Evolutionary conservation across 129 eudicot genomes (phyloP).

Genomic region (Flaveria linearis): DNA sequence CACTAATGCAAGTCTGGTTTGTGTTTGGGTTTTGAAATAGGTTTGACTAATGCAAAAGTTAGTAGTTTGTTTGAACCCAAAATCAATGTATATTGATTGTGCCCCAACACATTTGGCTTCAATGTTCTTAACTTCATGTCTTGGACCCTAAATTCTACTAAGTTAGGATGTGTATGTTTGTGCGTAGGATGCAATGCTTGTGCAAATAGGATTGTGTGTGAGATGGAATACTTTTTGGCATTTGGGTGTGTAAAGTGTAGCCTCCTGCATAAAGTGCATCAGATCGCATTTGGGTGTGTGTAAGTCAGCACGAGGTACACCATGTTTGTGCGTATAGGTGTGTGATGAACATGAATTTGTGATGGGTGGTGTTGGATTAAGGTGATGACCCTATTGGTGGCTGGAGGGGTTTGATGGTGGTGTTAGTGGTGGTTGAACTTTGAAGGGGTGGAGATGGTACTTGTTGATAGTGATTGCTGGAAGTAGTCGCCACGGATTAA

Average conservation of each 20-base stretch:
- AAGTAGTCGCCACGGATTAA: not conserved
- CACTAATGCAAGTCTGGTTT: too few relatives aligned
- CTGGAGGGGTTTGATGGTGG: not conserved
- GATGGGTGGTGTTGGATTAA: not conserved
- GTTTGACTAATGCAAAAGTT: not conserved
- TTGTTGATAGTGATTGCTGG: not conserved
- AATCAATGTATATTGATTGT: not conserved
- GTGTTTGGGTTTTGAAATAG: not conserved
- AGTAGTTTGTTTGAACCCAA: not conserved
- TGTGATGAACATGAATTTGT: not conserved
- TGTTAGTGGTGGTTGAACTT: not conserved
- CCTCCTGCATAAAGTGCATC: too few relatives aligned
- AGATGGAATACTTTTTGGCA: not conserved
- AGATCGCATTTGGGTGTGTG: not conserved
- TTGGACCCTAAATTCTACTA: not conserved
- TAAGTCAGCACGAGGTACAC: too few relatives aligned
- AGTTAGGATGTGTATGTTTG: not conserved
- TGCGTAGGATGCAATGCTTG: not conserved
- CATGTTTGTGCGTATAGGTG: not conserved
- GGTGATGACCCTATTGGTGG: not conserved
- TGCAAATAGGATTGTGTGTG: not conserved
- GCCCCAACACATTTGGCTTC: not conserved
- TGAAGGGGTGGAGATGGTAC: not conserved
- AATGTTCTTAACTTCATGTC: not conserved
- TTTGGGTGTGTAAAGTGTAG: not conserved